These are phyloP conservation scores for Lactuca saligna DNA, from an alignment of 129 eudicot species.

Conservation along the genomic window DNA sequence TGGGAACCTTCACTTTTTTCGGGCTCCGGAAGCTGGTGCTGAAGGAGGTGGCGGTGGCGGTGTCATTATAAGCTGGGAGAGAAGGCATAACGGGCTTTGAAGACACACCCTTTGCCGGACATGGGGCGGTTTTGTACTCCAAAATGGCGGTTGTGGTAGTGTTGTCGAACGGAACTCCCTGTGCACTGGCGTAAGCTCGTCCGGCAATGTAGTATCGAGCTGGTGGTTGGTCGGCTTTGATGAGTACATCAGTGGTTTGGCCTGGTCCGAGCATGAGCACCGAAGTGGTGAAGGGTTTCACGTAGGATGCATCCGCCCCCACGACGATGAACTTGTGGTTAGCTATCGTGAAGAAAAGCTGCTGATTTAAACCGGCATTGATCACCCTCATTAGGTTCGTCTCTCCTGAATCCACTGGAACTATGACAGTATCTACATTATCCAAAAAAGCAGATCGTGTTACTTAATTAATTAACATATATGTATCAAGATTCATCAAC, in stretches of 20 bases:
- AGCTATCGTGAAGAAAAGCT: conserved; percentile 80
- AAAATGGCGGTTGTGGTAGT: conserved; percentile 98
- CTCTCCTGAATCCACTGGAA: conserved; percentile 81
- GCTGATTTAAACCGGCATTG: conserved; percentile 83
- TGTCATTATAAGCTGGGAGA: conserved; percentile 86
- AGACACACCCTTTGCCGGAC: conserved; percentile 51
- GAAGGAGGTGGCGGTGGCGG: conserved; percentile 82
- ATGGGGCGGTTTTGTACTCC: conserved; percentile 72
- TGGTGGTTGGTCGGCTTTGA: conserved; percentile 85
- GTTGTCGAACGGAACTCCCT: conserved; percentile 84
- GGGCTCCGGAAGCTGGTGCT: conserved; percentile 68
- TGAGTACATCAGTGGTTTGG: conserved; percentile 92
- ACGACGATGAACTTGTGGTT: conserved; percentile 85
- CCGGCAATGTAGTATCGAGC: conserved; percentile 90
- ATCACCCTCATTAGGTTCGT: conserved; percentile 77
- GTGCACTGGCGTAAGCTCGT: conserved; percentile 89
- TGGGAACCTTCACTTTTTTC: conserved; percentile 56
- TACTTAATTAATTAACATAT: neutral
- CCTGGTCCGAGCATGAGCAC: conserved; percentile 98
- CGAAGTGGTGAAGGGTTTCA: conserved; percentile 86
- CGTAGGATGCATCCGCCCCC: conserved; percentile 90
- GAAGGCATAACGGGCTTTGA: conserved; percentile 60
- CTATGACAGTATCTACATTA: conserved; percentile 67
- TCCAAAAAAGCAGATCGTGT: conserved; percentile 7
- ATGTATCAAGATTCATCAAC: no score